These are phyloP conservation scores for Russula sp. DNA, from an alignment of 768 basidiomycete genomes.

Conservation along the genomic window DNA sequence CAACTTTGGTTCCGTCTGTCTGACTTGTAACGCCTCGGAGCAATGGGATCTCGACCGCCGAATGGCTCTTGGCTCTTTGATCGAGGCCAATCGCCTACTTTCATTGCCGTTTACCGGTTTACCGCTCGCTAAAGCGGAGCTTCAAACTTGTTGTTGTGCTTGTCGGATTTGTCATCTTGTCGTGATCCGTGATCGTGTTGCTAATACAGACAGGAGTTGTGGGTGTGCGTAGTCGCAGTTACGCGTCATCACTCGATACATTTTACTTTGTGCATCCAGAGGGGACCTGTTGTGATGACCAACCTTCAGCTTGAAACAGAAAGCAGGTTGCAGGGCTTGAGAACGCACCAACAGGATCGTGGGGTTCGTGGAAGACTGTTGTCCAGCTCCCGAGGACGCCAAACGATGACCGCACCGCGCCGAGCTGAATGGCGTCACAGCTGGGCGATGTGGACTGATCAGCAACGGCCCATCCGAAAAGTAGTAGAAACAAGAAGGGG, in stretches of 20 bases:
- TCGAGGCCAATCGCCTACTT: too few relatives aligned
- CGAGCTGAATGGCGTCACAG: slow-evolving; percentile 56
- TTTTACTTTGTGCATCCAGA: slow-evolving; percentile 27
- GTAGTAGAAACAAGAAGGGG: too few relatives aligned
- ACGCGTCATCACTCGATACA: neutral
- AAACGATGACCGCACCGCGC: slow-evolving; percentile 49
- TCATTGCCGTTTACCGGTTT: too few relatives aligned
- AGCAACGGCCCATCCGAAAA: neutral
- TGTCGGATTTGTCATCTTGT: neutral
- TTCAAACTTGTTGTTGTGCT: neutral
- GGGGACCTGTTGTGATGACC: slow-evolving; percentile 23
- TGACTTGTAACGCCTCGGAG: too few relatives aligned
- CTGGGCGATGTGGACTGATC: slow-evolving; percentile 28
- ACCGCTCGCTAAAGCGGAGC: too few relatives aligned
- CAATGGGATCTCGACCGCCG: too few relatives aligned
- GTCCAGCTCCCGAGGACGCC: slow-evolving; percentile 54
- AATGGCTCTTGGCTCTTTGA: too few relatives aligned
- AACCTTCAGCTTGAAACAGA: neutral
- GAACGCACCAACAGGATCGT: slow-evolving; percentile 42
- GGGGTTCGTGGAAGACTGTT: slow-evolving; percentile 38
- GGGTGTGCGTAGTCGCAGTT: too few relatives aligned
- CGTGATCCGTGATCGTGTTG: neutral
- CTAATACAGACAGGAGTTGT: neutral
- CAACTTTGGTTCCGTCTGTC: too few relatives aligned
- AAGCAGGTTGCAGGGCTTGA: neutral